A percentile compares a stretch with the other conserved stretches of the same genome.
phyloP scores from a whole-genome alignment of 2,329 filamentous ascomycete genomes.

The Ophiostoma ips region DNA sequence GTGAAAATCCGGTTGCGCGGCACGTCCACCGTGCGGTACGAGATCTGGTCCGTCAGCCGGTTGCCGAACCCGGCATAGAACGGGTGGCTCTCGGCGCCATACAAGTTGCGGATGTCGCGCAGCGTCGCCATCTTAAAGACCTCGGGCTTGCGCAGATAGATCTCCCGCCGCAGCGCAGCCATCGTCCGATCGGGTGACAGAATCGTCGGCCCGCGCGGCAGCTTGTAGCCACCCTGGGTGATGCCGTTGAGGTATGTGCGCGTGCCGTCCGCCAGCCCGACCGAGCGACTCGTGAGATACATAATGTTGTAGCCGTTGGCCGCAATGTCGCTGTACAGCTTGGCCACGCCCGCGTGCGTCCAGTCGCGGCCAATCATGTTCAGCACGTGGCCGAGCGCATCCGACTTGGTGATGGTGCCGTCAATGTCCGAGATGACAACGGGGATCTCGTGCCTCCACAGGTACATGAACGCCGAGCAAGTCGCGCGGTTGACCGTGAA shows the following conservation, averaged over 20 bases:
- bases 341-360: slow-evolving; percentile 94
- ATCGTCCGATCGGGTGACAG: slow-evolving; percentile 91
- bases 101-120: slow-evolving; percentile 82
- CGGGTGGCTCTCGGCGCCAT: slow-evolving; percentile 60
- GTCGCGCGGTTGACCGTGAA: slow-evolving; percentile 94
- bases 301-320: slow-evolving; percentile 98
- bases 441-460: slow-evolving; percentile 82
- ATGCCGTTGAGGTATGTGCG: slow-evolving; percentile 82
- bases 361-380: slow-evolving; percentile 97
- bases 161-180: slow-evolving; percentile 77
- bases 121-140: slow-evolving; percentile 99
- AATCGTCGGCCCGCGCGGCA: slow-evolving; percentile 87
- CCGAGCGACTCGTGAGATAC: slow-evolving; percentile 87
- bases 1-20: slow-evolving; percentile 86
- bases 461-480: slow-evolving; percentile 82
- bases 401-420: slow-evolving; percentile 96
- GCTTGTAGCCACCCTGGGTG: slow-evolving; percentile 68
- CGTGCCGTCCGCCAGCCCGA: slow-evolving; percentile 85
- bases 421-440: slow-evolving; percentile 98
- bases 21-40: slow-evolving; percentile 91
- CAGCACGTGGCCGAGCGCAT: slow-evolving; percentile 82
- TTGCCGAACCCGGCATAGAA: slow-evolving; percentile 98
- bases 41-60: slow-evolving; percentile 86
- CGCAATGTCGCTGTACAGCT: slow-evolving; percentile 89
- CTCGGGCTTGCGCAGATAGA: slow-evolving; percentile 91